Percentiles rank a stretch among this genome's conserved stretches.
These are phyloP conservation scores for Hysterangium stoloniferum DNA, from an alignment of 768 basidiomycete genomes.

Conservation along the genomic window DNA sequence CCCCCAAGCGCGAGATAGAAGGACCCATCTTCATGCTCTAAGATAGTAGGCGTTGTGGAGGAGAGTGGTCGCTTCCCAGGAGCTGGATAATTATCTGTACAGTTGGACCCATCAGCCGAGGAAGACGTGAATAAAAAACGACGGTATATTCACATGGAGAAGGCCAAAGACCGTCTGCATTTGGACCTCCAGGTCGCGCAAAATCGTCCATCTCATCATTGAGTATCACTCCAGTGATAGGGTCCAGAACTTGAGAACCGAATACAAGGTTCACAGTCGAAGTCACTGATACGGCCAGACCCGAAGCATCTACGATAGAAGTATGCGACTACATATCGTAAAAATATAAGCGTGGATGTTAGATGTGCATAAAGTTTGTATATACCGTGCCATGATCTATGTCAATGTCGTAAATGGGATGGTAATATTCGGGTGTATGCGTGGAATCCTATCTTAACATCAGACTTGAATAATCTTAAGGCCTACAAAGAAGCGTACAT, in stretches of 20 bases:
- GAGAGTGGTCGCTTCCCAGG: slow-evolving; percentile 87
- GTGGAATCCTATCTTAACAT: slow-evolving; percentile 55
- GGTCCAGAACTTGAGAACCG: slow-evolving; percentile 82
- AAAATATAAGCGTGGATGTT: neutral
- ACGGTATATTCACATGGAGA: slow-evolving; percentile 59
- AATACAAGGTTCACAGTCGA: slow-evolving; percentile 88
- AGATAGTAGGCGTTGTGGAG: slow-evolving; percentile 72
- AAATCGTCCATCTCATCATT: slow-evolving; percentile 98
- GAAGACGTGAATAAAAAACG: neutral
- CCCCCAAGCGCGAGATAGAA: slow-evolving; percentile 74
- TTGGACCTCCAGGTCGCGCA: slow-evolving; percentile 75
- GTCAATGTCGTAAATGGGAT: slow-evolving; percentile 69
- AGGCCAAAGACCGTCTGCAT: slow-evolving; percentile 75
- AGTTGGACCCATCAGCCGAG: neutral
- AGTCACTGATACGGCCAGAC: slow-evolving; percentile 83
- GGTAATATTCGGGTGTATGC: slow-evolving; percentile 76
- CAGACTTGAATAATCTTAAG: slow-evolving; percentile 6
- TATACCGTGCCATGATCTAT: slow-evolving; percentile 84
- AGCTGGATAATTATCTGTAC: slow-evolving; percentile 78
- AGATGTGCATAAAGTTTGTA: slow-evolving; percentile 1
- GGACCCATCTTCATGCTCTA: slow-evolving; percentile 68
- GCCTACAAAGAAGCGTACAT: slow-evolving; percentile 38
- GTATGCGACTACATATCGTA: slow-evolving; percentile 60
- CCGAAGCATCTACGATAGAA: slow-evolving; percentile 72
- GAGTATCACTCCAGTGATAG: slow-evolving; percentile 79